Evolutionary conservation across 2,329 filamentous ascomycete species (phyloP).

Genomic region (Botrytis cinerea): DNA sequence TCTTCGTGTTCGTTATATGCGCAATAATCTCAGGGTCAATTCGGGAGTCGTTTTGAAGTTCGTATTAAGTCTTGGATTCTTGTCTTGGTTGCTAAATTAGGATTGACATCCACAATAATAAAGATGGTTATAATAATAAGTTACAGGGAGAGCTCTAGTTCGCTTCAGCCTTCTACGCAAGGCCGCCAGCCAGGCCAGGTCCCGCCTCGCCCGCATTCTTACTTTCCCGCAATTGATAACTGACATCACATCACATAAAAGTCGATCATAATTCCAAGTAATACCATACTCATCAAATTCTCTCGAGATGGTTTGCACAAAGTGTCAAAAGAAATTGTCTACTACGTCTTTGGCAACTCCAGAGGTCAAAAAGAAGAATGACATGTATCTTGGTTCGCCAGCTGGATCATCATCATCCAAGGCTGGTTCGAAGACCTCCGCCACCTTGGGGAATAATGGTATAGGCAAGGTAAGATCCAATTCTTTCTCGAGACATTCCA

Average conservation of each 20-base stretch:
- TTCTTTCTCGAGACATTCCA: background rate
- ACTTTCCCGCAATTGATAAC: slow-evolving; percentile 15
- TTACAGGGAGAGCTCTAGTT: slow-evolving; percentile 17
- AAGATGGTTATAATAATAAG: background rate
- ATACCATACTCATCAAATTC: background rate
- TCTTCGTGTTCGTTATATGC: slow-evolving; percentile 2
- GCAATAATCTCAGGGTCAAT: background rate
- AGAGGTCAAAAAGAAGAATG: slow-evolving; percentile 68
- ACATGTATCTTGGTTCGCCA: slow-evolving; percentile 66
- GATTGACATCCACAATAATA: slow-evolving; percentile 23
- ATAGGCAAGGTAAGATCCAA: slow-evolving; percentile 55
- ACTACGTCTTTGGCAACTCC: slow-evolving; percentile 63
- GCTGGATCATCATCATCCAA: slow-evolving; percentile 44
- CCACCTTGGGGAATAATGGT: slow-evolving; percentile 59
- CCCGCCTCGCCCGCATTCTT: slow-evolving; percentile 14
- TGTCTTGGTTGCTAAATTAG: slow-evolving; percentile 23
- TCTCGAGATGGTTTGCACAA: slow-evolving; percentile 61
- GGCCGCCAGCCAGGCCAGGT: background rate
- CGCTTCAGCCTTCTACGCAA: slow-evolving; percentile 16
- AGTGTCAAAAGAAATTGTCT: slow-evolving; percentile 63
- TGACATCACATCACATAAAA: slow-evolving; percentile 20
- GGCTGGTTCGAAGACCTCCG: slow-evolving; percentile 49
- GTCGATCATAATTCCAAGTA: slow-evolving; percentile 27
- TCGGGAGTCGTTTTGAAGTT: background rate
- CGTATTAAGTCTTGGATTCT: slow-evolving; percentile 21